phyloP scores from a whole-genome alignment of 2,329 filamentous ascomycete genomes.

The Dendryphion nanum region DNA sequence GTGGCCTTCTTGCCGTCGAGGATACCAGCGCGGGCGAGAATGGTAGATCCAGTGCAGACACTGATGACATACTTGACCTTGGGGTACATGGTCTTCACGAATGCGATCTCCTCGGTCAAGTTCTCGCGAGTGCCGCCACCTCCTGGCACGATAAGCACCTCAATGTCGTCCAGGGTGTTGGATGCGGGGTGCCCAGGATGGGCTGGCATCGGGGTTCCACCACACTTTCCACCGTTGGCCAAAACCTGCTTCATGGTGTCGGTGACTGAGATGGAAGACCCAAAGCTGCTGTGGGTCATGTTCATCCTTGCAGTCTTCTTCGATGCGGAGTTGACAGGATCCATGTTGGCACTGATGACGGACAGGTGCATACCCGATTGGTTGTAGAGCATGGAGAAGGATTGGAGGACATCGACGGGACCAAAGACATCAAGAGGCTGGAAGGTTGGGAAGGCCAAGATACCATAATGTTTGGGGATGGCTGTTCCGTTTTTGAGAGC shows the following conservation, averaged over 20 bases:
- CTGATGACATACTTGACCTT: slow-evolving; percentile 58
- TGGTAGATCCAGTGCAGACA: slow-evolving; percentile 63
- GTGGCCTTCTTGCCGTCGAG: slow-evolving; percentile 61
- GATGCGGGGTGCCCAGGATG: not conserved
- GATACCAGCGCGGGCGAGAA: slow-evolving; percentile 59
- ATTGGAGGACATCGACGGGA: slow-evolving; percentile 46
- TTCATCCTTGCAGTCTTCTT: slow-evolving; percentile 22
- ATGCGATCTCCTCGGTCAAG: slow-evolving; percentile 44
- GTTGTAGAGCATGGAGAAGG: slow-evolving; percentile 23
- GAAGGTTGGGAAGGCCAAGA: slow-evolving; percentile 21
- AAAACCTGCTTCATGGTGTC: slow-evolving; percentile 54
- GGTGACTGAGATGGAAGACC: slow-evolving; percentile 45
- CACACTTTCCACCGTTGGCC: slow-evolving; percentile 7
- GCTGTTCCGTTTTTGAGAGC: slow-evolving; percentile 6
- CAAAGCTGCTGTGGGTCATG: slow-evolving; percentile 22
- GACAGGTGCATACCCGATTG: slow-evolving; percentile 26
- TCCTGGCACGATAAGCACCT: slow-evolving; percentile 66
- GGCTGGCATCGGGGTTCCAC: slow-evolving; percentile 5
- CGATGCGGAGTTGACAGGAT: slow-evolving; percentile 27
- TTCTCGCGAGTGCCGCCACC: slow-evolving; percentile 50
- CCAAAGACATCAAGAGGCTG: slow-evolving; percentile 39
- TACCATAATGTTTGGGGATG: slow-evolving; percentile 9
- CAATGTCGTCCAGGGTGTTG: slow-evolving; percentile 39
- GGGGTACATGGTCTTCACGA: slow-evolving; percentile 49
- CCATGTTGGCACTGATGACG: slow-evolving; percentile 24